These are phyloP conservation scores for Scortechinia acanthostroma DNA, from an alignment of 2,329 filamentous ascomycete genomes.

Conservation along the genomic window DNA sequence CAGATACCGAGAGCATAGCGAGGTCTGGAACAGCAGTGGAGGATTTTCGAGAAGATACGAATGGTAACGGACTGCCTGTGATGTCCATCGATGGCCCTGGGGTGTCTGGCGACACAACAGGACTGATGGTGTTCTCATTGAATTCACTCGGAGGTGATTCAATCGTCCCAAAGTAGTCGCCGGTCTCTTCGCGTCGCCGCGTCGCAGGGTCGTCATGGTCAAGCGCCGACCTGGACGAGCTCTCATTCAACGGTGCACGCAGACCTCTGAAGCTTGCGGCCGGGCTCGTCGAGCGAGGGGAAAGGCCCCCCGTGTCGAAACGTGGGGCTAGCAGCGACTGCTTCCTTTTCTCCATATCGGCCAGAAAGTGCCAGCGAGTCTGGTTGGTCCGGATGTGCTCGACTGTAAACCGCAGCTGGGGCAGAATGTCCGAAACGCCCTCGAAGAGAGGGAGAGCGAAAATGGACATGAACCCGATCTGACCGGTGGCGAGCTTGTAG, in stretches of 20 bases:
- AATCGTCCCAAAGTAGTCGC: neutral
- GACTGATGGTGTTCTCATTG: constrained; percentile 21
- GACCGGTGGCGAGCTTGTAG: constrained; percentile 75
- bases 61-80: constrained; percentile 10
- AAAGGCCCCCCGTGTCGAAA: no score
- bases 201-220: neutral
- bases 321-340: neutral
- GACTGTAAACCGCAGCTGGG: constrained; percentile 76
- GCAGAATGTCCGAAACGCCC: constrained; percentile 78
- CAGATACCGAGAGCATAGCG: neutral
- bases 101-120: constrained; percentile 22
- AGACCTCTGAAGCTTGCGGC: neutral
- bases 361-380: neutral
- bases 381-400: constrained; percentile 21
- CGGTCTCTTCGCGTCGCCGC: neutral
- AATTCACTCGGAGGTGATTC: constrained; percentile 9
- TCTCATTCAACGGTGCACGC: no score
- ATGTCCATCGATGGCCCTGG: constrained; percentile 22
- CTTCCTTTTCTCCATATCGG: neutral
- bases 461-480: constrained; percentile 93
- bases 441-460: constrained; percentile 90
- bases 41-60: neutral
- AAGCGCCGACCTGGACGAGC: neutral
- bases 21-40: neutral
- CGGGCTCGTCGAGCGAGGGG: neutral